Evolutionary conservation across 371 early-diverging fungal genomes (phyloP).

Genomic region (Rhizomucor miehei): DNA sequence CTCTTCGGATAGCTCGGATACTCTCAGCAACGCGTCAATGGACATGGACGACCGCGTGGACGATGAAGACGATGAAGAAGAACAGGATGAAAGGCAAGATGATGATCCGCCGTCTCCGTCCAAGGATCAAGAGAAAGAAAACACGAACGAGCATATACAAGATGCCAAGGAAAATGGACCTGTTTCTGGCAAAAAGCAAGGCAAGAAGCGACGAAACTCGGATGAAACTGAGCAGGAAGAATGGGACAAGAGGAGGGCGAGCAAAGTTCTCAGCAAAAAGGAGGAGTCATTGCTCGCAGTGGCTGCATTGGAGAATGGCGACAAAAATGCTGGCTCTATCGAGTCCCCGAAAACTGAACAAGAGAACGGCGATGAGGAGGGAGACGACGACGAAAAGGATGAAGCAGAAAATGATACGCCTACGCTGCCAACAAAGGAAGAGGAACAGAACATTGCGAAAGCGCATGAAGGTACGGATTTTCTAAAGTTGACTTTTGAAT

Average conservation of each 20-base stretch:
- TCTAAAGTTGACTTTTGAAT: too few relatives aligned
- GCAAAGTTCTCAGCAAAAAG: constrained; percentile 5
- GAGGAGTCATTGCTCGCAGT: background rate
- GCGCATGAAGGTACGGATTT: background rate
- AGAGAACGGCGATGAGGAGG: background rate
- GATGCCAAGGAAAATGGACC: constrained; percentile 1
- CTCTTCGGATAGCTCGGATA: constrained; percentile 14
- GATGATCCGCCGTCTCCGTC: background rate
- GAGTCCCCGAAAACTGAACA: background rate
- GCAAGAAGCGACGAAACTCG: constrained; percentile 11
- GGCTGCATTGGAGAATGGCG: constrained; percentile 1
- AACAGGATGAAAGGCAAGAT: background rate
- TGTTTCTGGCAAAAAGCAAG: background rate
- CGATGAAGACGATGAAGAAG: constrained; percentile 8
- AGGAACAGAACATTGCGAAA: background rate
- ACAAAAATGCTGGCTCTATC: background rate
- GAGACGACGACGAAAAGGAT: background rate
- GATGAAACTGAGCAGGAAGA: constrained; percentile 6
- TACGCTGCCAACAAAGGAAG: background rate
- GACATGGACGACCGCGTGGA: constrained; percentile 16
- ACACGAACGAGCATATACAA: background rate
- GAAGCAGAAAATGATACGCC: background rate
- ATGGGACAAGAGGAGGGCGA: constrained; percentile 12
- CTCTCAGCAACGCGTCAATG: constrained; percentile 15
- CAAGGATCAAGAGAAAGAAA: background rate